Evolutionary conservation across 371 early-diverging fungal genomes (phyloP), one percentile per base, ranked within the genome.

Genomic region (Dichotomocladium elegans): DNA sequence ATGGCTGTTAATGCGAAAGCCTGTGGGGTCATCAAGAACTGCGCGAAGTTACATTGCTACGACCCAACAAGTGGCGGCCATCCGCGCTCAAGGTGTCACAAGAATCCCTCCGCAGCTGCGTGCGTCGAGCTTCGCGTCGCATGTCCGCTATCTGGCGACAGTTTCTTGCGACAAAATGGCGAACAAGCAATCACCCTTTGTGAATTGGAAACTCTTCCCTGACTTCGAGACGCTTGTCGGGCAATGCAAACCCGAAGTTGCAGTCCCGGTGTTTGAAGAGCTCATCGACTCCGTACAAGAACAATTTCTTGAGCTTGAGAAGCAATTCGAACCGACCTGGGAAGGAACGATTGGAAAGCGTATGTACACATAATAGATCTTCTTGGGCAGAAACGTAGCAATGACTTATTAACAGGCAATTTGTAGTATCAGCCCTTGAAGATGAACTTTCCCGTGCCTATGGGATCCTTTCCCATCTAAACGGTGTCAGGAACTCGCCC

Each of bases 291-390:
- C 70, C 25, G 60, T 80, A 1, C 72, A 73, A 42, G 61, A 63
- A 10, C 63, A 72, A 28, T 86, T 86, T 52, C 34, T 58, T 26
- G 59, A 72, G 27, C 60, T 81, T 9, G 82, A 82, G 31, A 66
- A 65, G 21, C 52, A 62, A 6, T 79, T 86, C 49, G 61, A 68
- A n/a, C 83, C 86, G 1, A 81, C 80, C 0, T 86, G 77, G 74
- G 83, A 80, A 29, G 81, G 83, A 15, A 77, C 83, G 1, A 77
- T 85, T 64, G 82, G 81, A 15, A 56, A 67, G 60, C 70, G 81
- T 77, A 72, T n/a, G n/a, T n/a, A n/a, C n/a, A 57, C 22, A 21
- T 24, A 49, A 12, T 19, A n/a, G 19, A 26, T 5, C 14, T 15
- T 34, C 12, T n/a, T 29, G 15, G 19, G 14, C 1, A 21, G n/a